phyloP scores from a whole-genome alignment of 2,329 filamentous ascomycete genomes.

The Pestalotiopsis sp. region DNA sequence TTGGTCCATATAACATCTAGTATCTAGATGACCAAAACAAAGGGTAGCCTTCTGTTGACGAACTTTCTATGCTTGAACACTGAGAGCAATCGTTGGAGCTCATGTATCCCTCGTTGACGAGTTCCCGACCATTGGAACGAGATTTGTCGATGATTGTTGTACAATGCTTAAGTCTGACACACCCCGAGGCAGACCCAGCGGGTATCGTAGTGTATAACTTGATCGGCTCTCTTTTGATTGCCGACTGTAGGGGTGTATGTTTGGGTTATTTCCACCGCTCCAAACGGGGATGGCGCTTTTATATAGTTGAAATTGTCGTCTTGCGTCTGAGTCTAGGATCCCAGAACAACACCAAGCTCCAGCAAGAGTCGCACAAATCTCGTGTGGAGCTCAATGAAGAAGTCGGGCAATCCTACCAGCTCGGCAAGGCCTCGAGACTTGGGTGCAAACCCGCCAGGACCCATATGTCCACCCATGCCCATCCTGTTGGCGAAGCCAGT shows the following conservation, averaged over 20 bases:
- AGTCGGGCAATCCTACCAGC: constrained; percentile 67
- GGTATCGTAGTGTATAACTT: not conserved
- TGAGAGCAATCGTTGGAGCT: not conserved
- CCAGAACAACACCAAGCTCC: constrained; percentile 59
- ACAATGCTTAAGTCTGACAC: constrained; percentile 1
- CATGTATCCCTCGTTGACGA: too few species aligned
- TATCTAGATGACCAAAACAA: not conserved
- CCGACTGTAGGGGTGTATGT: not conserved
- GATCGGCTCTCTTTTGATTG: not conserved
- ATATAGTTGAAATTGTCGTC: not conserved
- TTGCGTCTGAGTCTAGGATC: constrained; percentile 37
- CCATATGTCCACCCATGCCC: constrained; percentile 56
- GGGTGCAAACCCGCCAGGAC: constrained; percentile 57
- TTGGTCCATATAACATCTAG: not conserved
- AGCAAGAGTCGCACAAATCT: constrained; percentile 66
- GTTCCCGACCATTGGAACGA: not conserved
- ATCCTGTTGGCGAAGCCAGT: constrained; percentile 41
- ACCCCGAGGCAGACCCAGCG: not conserved
- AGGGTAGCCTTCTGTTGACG: not conserved
- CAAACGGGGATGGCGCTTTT: not conserved
- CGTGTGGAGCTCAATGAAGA: constrained; percentile 69
- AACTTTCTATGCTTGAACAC: not conserved
- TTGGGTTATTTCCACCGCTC: not conserved
- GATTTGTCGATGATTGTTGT: not conserved
- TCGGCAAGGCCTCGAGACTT: constrained; percentile 67